Conservation (phyloP, 495 filamentous ascomycete genomes). For the Beverwykella pulmonaria region DNA sequence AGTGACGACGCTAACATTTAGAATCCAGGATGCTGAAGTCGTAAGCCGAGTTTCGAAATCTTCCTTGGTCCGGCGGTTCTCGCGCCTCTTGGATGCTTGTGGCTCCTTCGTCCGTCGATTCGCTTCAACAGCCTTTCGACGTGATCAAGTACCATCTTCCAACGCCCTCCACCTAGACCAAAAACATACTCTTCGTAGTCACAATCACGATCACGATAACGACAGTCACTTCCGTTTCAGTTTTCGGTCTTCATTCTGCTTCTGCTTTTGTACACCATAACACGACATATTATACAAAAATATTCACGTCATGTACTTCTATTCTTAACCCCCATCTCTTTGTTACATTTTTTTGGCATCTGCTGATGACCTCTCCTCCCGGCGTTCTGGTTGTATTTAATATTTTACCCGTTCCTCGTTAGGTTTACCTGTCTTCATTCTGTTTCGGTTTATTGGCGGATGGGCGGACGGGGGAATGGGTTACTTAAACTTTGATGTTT, state of each 20-base stretch:
- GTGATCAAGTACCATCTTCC: too few species aligned
- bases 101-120: too few species aligned
- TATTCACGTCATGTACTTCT: not conserved
- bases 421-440: too few species aligned
- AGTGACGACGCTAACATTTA: too few species aligned
- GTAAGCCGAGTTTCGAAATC: not conserved
- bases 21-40: constrained; percentile 24
- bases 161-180: not conserved
- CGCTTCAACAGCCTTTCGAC: too few species aligned
- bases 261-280: not conserved
- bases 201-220: not conserved
- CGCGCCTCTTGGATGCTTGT: too few species aligned
- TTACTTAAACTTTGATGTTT: too few species aligned
- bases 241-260: not conserved
- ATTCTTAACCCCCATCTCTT: not conserved
- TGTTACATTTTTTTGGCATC: not conserved
- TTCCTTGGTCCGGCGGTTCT: not conserved
- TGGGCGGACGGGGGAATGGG: not conserved
- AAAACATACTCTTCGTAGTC: not conserved
- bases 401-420: too few species aligned
- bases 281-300: not conserved
- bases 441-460: not conserved
- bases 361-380: too few species aligned
- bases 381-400: too few species aligned
- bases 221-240: not conserved